phyloP scores from a whole-genome alignment of 2,329 filamentous ascomycete species.

The Mycogone perniciosa region DNA sequence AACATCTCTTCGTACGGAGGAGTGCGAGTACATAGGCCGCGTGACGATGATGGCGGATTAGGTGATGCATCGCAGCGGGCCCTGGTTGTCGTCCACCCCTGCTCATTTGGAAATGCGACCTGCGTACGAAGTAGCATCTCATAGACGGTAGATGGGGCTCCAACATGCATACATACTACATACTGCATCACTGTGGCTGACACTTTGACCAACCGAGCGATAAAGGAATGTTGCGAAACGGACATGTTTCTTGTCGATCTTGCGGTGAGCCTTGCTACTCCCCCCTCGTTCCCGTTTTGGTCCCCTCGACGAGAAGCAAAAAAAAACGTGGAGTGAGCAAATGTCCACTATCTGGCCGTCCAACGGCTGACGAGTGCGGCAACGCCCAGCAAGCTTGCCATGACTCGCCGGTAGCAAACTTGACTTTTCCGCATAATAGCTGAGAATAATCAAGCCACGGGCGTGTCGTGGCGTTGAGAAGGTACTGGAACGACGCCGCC shows the following conservation, averaged over 20 bases:
- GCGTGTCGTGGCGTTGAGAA: conserved; percentile 6
- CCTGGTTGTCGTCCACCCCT: conserved; percentile 1
- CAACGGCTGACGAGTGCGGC: neutral
- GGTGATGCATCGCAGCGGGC: conserved; percentile 8
- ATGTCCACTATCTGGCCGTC: neutral
- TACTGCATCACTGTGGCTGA: conserved; percentile 6
- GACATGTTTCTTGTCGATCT: neutral
- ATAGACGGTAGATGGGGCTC: conserved; percentile 6
- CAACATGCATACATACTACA: neutral
- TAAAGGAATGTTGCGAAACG: neutral
- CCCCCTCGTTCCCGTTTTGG: neutral
- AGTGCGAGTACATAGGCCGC: neutral
- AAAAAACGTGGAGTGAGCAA: neutral
- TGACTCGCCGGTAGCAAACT: neutral
- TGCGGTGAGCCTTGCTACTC: neutral
- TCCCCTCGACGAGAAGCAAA: neutral
- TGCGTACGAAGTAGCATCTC: neutral
- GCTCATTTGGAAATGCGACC: neutral
- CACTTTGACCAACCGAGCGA: neutral
- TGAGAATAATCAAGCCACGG: neutral
- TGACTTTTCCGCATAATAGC: neutral
- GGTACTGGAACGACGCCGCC: neutral
- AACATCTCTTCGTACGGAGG: neutral
- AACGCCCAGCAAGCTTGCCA: neutral
- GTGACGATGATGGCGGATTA: conserved; percentile 12